A percentile compares a stretch with the other conserved stretches of the same genome.
Evolutionary conservation across 2,329 filamentous ascomycete species (phyloP).

Genomic region (Rhinocladiella mackenziei): DNA sequence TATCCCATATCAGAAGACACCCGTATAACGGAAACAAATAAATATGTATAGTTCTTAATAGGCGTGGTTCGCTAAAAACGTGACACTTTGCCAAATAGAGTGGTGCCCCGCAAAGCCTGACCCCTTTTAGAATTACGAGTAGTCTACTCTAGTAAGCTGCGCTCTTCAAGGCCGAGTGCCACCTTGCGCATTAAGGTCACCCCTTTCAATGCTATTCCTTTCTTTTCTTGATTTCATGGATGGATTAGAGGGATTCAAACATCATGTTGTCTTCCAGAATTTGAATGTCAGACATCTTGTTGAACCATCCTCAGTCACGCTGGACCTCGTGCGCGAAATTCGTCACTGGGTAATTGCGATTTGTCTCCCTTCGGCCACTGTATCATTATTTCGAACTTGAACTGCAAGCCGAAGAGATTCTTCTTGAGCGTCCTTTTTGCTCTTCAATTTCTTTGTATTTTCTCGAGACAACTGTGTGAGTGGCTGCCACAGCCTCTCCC

Average conservation of each 20-base stretch:
- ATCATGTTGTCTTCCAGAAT: constrained; percentile 42
- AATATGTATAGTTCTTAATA: too few species aligned
- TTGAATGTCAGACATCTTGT: constrained; percentile 50
- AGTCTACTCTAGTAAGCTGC: too few species aligned
- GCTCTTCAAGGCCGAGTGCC: too few species aligned
- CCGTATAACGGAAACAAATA: too few species aligned
- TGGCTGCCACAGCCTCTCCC: too few species aligned
- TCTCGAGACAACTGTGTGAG: too few species aligned
- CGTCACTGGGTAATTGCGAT: constrained; percentile 50
- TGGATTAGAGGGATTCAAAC: constrained; percentile 44
- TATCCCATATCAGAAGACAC: too few species aligned
- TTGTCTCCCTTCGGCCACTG: constrained; percentile 38
- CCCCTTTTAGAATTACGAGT: not conserved
- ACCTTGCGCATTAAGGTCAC: not conserved
- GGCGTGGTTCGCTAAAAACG: too few species aligned
- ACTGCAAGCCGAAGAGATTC: constrained; percentile 9
- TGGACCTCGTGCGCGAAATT: constrained; percentile 49
- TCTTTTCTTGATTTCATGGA: constrained; percentile 26
- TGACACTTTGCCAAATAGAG: too few species aligned
- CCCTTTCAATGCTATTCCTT: not conserved
- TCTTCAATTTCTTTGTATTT: not conserved
- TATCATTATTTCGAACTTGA: constrained; percentile 24
- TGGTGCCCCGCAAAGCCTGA: not conserved
- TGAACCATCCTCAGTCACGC: constrained; percentile 48
- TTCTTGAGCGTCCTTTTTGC: constrained; percentile 3